These are phyloP conservation scores for Fusarium multiceps DNA, from an alignment of 2,329 filamentous ascomycete species.

Conservation along the genomic window DNA sequence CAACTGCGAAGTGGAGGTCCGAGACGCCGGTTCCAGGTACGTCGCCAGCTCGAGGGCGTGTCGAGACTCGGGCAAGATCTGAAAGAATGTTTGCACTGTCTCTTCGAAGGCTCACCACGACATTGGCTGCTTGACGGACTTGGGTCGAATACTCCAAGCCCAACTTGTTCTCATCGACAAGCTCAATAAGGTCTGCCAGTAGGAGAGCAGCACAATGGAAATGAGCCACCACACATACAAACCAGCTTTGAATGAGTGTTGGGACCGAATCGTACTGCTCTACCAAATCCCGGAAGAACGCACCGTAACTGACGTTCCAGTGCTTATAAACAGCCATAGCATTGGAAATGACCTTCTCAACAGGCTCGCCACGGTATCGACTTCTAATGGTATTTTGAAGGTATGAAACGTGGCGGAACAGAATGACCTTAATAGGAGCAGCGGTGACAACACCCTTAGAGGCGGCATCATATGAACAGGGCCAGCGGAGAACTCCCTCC, in stretches of 20 bases:
- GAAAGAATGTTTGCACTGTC: conserved; percentile 59
- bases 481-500: conserved; percentile 57
- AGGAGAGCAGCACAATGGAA: conserved; percentile 68
- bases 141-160: conserved; percentile 44
- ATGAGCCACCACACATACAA: conserved; percentile 66
- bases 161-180: conserved; percentile 56
- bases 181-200: conserved; percentile 64
- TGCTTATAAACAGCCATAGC: conserved; percentile 64
- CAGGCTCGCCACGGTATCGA: conserved; percentile 48
- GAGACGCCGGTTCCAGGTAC: conserved; percentile 41
- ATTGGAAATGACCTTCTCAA: conserved; percentile 62
- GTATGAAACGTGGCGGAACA: conserved; percentile 67
- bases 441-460: conserved; percentile 62
- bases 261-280: conserved; percentile 62
- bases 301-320: conserved; percentile 64
- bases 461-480: conserved; percentile 65
- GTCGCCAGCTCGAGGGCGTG: conserved; percentile 48
- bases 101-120: conserved; percentile 55
- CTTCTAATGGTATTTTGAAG: conserved; percentile 64
- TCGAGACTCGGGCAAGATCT: conserved; percentile 61
- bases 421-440: conserved; percentile 68
- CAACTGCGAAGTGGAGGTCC: conserved; percentile 65
- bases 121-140: conserved; percentile 45
- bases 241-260: conserved; percentile 68
- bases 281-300: conserved; percentile 64